A percentile compares a stretch with the other conserved stretches of the same genome.
These are phyloP conservation scores for Mimosa bimucronata DNA, from an alignment of 306 rosid genomes.

Conservation along the genomic window DNA sequence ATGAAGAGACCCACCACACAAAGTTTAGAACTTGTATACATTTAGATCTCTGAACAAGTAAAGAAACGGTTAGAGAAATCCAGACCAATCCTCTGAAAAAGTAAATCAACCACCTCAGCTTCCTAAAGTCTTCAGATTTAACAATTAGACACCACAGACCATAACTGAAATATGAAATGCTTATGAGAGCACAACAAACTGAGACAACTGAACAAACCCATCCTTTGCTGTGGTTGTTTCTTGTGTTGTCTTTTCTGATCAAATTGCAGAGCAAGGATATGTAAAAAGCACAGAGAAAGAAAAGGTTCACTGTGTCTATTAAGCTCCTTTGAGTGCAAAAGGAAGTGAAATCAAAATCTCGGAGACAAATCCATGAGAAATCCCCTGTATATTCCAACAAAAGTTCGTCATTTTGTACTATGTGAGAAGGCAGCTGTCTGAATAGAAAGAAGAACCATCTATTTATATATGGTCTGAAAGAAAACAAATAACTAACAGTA, in stretches of 20 bases:
- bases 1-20: constrained; percentile 64
- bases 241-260: constrained; percentile 31
- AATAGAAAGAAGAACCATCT: not conserved
- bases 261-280: constrained; percentile 33
- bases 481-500: not conserved
- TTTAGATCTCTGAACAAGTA: constrained; percentile 52
- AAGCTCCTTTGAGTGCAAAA: constrained; percentile 49
- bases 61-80: constrained; percentile 55
- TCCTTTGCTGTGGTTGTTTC: constrained; percentile 33
- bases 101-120: constrained; percentile 40
- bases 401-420: not conserved
- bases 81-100: constrained; percentile 54
- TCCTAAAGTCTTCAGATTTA: constrained; percentile 19
- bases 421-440: not conserved
- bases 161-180: constrained; percentile 46
- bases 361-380: constrained; percentile 52
- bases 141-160: constrained; percentile 49
- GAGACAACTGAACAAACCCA: constrained; percentile 43
- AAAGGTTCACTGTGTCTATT: constrained; percentile 41
- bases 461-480: not conserved
- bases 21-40: constrained; percentile 44
- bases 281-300: constrained; percentile 50
- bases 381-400: constrained; percentile 41
- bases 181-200: constrained; percentile 50
- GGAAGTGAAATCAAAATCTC: constrained; percentile 48